These are phyloP conservation scores for Lachnellula subtilissima DNA, from an alignment of 2,329 filamentous ascomycete genomes.

Conservation along the genomic window DNA sequence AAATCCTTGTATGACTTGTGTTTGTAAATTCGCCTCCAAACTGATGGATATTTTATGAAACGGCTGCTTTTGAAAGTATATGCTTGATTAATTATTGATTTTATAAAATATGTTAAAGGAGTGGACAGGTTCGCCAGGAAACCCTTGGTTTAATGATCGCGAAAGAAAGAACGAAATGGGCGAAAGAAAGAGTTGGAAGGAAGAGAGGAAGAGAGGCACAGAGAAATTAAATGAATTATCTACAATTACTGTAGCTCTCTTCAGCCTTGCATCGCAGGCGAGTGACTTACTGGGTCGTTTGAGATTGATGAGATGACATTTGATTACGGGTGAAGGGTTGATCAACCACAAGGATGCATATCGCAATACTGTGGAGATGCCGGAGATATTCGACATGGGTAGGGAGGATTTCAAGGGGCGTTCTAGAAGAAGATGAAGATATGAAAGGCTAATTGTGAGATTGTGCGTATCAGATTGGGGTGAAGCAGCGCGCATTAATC, in stretches of 20 bases:
- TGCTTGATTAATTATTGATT: slow-evolving; percentile 14
- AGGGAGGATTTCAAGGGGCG: slow-evolving; percentile 6
- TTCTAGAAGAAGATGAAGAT: slow-evolving; percentile 16
- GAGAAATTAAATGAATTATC: slow-evolving; percentile 3
- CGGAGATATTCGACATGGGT: slow-evolving; percentile 3
- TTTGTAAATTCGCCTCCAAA: slow-evolving; percentile 2
- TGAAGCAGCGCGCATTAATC: slow-evolving; percentile 20
- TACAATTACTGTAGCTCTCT: background rate
- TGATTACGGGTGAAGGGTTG: slow-evolving; percentile 35
- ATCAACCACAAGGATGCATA: slow-evolving; percentile 38
- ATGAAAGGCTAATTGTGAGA: slow-evolving; percentile 1
- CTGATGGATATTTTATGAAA: slow-evolving; percentile 16
- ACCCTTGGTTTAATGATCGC: slow-evolving; percentile 17
- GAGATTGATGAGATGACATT: slow-evolving; percentile 46
- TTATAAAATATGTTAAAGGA: slow-evolving; percentile 20
- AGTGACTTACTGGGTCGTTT: slow-evolving; percentile 36
- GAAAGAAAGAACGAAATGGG: slow-evolving; percentile 7
- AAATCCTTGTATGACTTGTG: slow-evolving; percentile 16
- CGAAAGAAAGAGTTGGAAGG: slow-evolving; percentile 9
- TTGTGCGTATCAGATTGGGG: slow-evolving; percentile 15
- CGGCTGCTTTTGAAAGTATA: slow-evolving; percentile 11
- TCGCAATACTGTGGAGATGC: slow-evolving; percentile 20
- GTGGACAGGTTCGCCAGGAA: slow-evolving; percentile 31
- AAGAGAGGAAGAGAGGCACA: slow-evolving; percentile 12
- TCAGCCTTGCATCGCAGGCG: slow-evolving; percentile 1